Evolutionary conservation across 1,284 basidiomycete genomes (phyloP), one percentile per base, ranked within the genome.

Genomic region (Irpex sp.): DNA sequence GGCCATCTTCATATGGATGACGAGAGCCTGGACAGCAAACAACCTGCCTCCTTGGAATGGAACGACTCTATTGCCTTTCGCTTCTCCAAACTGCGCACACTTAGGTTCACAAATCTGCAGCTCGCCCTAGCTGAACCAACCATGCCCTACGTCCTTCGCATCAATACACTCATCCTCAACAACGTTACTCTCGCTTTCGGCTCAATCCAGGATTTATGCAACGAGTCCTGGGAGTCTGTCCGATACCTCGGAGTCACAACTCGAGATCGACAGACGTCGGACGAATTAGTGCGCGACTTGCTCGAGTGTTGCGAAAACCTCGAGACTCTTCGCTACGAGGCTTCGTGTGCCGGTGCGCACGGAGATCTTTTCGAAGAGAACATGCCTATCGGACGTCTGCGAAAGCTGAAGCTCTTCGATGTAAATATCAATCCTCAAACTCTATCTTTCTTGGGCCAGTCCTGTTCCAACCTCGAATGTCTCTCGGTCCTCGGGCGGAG

Each of bases 111-210:
- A 36, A 70, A 78, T 64, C 67, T 84, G 36, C 77, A 81, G 58
- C 76, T 85, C 52, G 77, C 80, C 60, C 75, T 85, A 58, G 69
- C 75, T 26, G 71, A 70, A 7, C 72, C 78, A 5, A 71, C 75
- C n/a, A 69, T 74, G 44, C 70, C 76, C 47, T 77, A 74, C 64
- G 67, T 74, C 3, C 66, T 79, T 38, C 67, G 70, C 38, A 69
- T 84, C 60, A 70, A 73, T 11, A 71, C 77, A 26, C 73, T 85
- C 52, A 68, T 75, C 15, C 74, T 85, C 48, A 77, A 82, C 60
- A 72, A 81, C 64, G 79, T 85, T 58, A 70, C 75, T 36, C 71
- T 85, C 56, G 68, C 75, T 37, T 66, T 70, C 55, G 83, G 82
- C 5, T 73, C 76, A 61, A 69, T 84, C 15, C 67, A 71, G 8